Evolutionary conservation across 495 filamentous ascomycete genomes (phyloP).

Genomic region (Xylaria intraflava): DNA sequence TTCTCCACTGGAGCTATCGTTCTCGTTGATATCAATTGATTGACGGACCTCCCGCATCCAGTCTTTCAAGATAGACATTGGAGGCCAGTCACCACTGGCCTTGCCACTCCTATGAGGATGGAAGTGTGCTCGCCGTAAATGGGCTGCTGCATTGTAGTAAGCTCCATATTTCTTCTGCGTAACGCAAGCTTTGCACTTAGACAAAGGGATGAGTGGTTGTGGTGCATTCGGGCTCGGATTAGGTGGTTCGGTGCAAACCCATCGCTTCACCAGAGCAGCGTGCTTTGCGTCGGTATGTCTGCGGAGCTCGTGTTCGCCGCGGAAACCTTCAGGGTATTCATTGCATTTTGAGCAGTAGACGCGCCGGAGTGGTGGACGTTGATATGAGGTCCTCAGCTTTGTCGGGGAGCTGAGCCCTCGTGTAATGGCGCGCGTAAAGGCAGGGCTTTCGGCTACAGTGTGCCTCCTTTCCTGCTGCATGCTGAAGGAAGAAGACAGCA

Average conservation of each 20-base stretch:
- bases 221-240: conserved; percentile 33
- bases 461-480: conserved; percentile 38
- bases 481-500: conserved; percentile 25
- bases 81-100: conserved; percentile 75
- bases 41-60: conserved; percentile 75
- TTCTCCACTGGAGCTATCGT: conserved; percentile 41
- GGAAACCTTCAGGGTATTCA: conserved; percentile 80
- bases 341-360: conserved; percentile 73
- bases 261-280: conserved; percentile 64
- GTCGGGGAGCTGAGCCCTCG: conserved; percentile 37
- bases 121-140: conserved; percentile 87
- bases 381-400: conserved; percentile 64
- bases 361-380: conserved; percentile 69
- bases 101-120: conserved; percentile 70
- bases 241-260: conserved; percentile 57
- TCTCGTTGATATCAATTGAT: conserved; percentile 41
- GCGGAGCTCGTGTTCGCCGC: conserved; percentile 87
- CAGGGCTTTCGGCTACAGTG: conserved; percentile 42
- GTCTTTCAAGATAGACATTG: conserved; percentile 76
- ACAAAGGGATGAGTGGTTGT: conserved; percentile 59
- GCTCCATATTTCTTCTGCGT: conserved; percentile 77
- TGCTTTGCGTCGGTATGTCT: conserved; percentile 83
- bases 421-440: conserved; percentile 31
- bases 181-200: conserved; percentile 82
- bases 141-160: conserved; percentile 97